A percentile compares a stretch with the other conserved stretches of the same genome.
These are phyloP conservation scores for Cordyceps militaris DNA, from an alignment of 2,329 filamentous ascomycete species.

Conservation along the genomic window DNA sequence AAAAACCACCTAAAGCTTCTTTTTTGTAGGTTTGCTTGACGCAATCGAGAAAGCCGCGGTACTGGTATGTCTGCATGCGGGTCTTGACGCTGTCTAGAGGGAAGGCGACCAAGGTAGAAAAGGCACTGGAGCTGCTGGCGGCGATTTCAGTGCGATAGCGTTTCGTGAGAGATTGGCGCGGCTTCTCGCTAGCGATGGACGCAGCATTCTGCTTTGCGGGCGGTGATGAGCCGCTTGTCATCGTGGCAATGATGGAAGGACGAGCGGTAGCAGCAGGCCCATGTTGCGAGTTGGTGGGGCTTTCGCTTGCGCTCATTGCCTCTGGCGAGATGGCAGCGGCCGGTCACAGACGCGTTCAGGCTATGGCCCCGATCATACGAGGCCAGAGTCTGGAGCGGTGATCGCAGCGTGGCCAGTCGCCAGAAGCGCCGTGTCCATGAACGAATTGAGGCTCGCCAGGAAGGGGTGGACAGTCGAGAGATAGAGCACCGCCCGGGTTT, in stretches of 20 bases:
- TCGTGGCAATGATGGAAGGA: conserved; percentile 3
- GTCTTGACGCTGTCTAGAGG: conserved; percentile 86
- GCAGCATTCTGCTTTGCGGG: neutral
- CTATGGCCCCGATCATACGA: conserved; percentile 20
- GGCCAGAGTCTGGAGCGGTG: conserved; percentile 23
- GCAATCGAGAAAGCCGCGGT: conserved; percentile 66
- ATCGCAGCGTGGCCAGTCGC: conserved; percentile 28
- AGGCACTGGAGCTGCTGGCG: conserved; percentile 67
- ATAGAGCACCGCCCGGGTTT: neutral
- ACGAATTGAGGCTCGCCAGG: conserved; percentile 18
- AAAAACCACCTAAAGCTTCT: conserved; percentile 71
- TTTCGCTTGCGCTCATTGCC: conserved; percentile 12
- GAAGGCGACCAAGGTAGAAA: conserved; percentile 75
- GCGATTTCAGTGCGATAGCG: conserved; percentile 75
- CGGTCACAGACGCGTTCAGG: conserved; percentile 22
- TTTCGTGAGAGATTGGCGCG: conserved; percentile 49
- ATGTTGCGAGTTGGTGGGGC: conserved; percentile 10
- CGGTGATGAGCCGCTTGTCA: neutral
- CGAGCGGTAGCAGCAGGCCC: conserved; percentile 2
- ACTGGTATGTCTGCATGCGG: conserved; percentile 81
- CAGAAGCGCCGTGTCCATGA: conserved; percentile 33
- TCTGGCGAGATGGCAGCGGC: conserved; percentile 14
- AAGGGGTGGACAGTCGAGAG: neutral
- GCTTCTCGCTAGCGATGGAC: neutral
- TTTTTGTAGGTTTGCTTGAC: conserved; percentile 67